A percentile compares a stretch with the other conserved stretches of the same genome.
Evolutionary conservation across 2,329 filamentous ascomycete species (phyloP).

Genomic region (Pseudopithomyces maydicus): DNA sequence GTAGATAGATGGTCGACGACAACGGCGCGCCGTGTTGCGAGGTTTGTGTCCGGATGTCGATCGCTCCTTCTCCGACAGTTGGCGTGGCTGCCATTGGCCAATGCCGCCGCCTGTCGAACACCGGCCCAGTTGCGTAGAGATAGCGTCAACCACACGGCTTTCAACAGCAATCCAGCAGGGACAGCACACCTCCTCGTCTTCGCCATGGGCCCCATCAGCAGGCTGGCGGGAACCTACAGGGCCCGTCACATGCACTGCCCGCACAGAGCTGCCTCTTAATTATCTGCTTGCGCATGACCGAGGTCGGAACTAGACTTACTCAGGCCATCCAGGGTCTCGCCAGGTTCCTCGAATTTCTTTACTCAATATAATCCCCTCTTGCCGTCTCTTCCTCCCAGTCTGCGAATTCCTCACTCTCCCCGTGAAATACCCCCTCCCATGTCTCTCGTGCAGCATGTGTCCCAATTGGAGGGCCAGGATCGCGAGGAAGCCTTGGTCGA

Average conservation of each 20-base stretch:
- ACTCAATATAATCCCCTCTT: constrained; percentile 4
- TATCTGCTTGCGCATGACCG: background rate
- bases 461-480: constrained; percentile 55
- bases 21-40: background rate
- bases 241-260: background rate
- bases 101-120: background rate
- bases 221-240: background rate
- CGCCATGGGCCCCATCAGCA: background rate
- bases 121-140: background rate
- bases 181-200: background rate
- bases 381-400: constrained; percentile 7
- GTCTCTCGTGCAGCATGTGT: constrained; percentile 60
- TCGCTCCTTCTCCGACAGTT: background rate
- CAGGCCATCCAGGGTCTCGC: constrained; percentile 2
- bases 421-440: constrained; percentile 35
- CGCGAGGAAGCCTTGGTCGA: constrained; percentile 48
- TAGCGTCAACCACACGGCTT: constrained; percentile 2
- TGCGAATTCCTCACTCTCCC: background rate
- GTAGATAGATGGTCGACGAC: background rate
- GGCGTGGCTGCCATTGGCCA: background rate
- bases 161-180: constrained; percentile 1
- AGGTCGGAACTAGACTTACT: constrained; percentile 7
- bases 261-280: background rate
- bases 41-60: background rate
- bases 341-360: constrained; percentile 1